Conservation (phyloP, 2,329 filamentous ascomycete genomes). For the Verticillium zaregamsianum region DNA sequence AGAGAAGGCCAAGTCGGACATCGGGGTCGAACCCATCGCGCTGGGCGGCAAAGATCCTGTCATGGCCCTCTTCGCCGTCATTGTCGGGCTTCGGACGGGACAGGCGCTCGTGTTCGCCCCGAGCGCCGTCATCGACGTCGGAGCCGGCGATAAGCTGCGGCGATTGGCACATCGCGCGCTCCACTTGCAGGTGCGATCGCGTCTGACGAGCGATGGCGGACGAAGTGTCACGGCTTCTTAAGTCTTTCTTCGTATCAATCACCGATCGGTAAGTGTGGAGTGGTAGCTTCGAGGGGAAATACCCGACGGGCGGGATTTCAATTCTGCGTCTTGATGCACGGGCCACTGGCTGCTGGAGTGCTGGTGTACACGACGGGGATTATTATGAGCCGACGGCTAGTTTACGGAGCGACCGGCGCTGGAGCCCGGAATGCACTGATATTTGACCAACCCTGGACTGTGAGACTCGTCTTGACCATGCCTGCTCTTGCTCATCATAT, state of each 20-base stretch:
- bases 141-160: background rate
- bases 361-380: background rate
- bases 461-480: background rate
- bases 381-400: background rate
- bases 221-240: constrained; percentile 36
- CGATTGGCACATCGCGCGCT: constrained; percentile 33
- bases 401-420: background rate
- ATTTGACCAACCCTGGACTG: background rate
- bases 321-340: background rate
- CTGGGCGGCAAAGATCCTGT: constrained; percentile 16
- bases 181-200: constrained; percentile 33
- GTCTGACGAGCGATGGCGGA: constrained; percentile 41
- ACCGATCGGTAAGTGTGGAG: background rate
- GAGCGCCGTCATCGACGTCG: constrained; percentile 12
- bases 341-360: background rate
- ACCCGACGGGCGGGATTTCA: background rate
- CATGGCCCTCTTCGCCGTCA: constrained; percentile 33
- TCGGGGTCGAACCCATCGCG: constrained; percentile 5
- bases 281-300: background rate
- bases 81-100: constrained; percentile 37
- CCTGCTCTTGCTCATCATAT: background rate
- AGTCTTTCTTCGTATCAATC: background rate
- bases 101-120: constrained; percentile 44
- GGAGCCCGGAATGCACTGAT: background rate
- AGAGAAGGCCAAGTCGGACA: background rate